phyloP scores from a whole-genome alignment of 179 eudicot genomes.

The Beta macrorhiza region DNA sequence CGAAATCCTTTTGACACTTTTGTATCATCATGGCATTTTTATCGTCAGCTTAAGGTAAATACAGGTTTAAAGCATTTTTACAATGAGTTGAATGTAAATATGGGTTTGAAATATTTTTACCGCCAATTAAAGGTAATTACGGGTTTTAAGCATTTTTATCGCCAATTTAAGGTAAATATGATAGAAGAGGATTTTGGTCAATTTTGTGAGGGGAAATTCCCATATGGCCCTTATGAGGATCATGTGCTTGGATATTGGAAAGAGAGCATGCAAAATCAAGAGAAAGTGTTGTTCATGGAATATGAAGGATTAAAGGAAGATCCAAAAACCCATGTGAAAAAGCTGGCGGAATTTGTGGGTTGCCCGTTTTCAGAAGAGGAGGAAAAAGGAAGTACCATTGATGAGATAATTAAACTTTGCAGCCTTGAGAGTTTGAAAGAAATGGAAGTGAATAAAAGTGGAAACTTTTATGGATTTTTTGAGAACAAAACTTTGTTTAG shows the following conservation, averaged over 20 bases:
- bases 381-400: constrained; percentile 26
- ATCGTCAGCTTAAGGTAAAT: constrained; percentile 28
- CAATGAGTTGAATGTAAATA: not conserved
- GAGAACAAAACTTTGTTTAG: constrained; percentile 35
- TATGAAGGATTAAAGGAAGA: constrained; percentile 36
- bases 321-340: constrained; percentile 24
- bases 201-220: constrained; percentile 35
- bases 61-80: constrained; percentile 8
- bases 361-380: constrained; percentile 30
- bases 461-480: constrained; percentile 26
- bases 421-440: constrained; percentile 32
- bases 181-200: constrained; percentile 31
- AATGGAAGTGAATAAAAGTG: constrained; percentile 36
- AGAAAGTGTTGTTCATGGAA: constrained; percentile 33
- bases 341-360: constrained; percentile 31
- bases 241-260: constrained; percentile 39
- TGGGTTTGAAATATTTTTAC: not conserved
- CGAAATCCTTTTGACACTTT: constrained; percentile 40
- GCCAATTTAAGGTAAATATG: constrained; percentile 27
- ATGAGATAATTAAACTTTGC: constrained; percentile 34
- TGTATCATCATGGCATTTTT: constrained; percentile 36
- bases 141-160: constrained; percentile 13
- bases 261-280: constrained; percentile 17
- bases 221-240: constrained; percentile 41
- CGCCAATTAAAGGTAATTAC: not conserved